phyloP scores from a whole-genome alignment of 2,329 filamentous ascomycete species.

The Elsinoe perseae region DNA sequence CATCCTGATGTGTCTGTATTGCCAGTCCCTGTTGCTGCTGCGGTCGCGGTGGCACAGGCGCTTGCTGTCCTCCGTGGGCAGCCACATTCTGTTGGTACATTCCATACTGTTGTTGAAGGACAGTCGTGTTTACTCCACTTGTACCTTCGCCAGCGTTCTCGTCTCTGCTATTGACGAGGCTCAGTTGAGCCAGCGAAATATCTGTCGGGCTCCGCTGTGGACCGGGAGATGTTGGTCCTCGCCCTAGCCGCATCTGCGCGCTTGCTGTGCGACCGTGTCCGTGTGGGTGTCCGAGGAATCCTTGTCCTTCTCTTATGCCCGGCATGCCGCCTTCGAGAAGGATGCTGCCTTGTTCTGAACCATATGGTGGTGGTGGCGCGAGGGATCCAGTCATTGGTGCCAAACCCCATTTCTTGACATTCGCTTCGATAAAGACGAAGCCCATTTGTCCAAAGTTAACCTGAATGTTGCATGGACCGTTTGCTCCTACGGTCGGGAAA shows the following conservation, averaged over 20 bases:
- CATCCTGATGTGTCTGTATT: constrained; percentile 20
- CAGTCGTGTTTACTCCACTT: constrained; percentile 36
- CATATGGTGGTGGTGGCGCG: constrained; percentile 91
- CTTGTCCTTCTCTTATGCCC: constrained; percentile 47
- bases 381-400: constrained; percentile 93
- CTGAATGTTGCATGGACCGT: constrained; percentile 83
- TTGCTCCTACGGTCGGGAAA: constrained; percentile 94
- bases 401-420: constrained; percentile 98
- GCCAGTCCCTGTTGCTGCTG: constrained; percentile 6
- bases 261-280: constrained; percentile 64
- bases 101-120: constrained; percentile 13
- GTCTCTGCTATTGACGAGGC: constrained; percentile 53
- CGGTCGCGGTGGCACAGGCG: not conserved
- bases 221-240: constrained; percentile 68
- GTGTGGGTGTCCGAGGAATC: constrained; percentile 42
- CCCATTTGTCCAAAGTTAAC: constrained; percentile 98
- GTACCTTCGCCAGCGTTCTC: constrained; percentile 65
- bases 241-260: constrained; percentile 64
- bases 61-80: constrained; percentile 20
- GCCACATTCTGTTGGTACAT: constrained; percentile 21
- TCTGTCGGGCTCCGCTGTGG: constrained; percentile 88
- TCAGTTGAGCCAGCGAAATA: constrained; percentile 84
- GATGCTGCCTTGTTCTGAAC: constrained; percentile 94
- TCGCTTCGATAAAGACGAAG: constrained; percentile 98
- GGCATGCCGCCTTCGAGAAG: constrained; percentile 72